A percentile compares a stretch with the other conserved stretches of the same genome.
Evolutionary conservation across 352 stramenopile genomes (phyloP).

Genomic region (Globisporangium recalcitrans): DNA sequence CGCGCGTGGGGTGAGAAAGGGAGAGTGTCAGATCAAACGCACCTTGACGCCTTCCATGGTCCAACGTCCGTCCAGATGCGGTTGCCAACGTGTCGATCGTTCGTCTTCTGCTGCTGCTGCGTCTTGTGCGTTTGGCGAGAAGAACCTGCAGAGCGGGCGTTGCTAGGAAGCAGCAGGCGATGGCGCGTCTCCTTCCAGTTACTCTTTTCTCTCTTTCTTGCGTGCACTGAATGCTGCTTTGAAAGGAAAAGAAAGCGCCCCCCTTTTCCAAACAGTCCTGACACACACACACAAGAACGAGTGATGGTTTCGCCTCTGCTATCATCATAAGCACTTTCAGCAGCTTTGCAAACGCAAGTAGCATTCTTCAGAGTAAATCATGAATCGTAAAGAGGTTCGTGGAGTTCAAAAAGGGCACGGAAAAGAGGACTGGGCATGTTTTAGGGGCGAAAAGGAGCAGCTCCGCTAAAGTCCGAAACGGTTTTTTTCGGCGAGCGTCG

Average conservation of each 20-base stretch:
- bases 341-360: too few relatives aligned
- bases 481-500: neutral
- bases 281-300: neutral
- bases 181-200: neutral
- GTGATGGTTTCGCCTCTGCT: neutral
- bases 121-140: neutral
- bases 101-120: neutral
- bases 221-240: neutral
- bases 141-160: neutral
- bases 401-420: neutral
- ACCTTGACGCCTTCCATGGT: conserved; percentile 65
- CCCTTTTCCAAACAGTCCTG: neutral
- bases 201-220: conserved; percentile 7
- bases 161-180: too few relatives aligned
- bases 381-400: too few relatives aligned
- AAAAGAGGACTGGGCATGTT: conserved; percentile 1
- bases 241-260: neutral
- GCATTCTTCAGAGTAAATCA: too few relatives aligned
- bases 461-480: conserved; percentile 1
- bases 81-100: neutral
- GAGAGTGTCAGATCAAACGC: conserved; percentile 5
- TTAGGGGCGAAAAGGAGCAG: neutral
- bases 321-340: neutral
- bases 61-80: neutral
- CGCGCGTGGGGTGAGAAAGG: neutral